These are phyloP conservation scores for Didymella segeticola DNA, from an alignment of 2,329 filamentous ascomycete genomes.

Conservation along the genomic window DNA sequence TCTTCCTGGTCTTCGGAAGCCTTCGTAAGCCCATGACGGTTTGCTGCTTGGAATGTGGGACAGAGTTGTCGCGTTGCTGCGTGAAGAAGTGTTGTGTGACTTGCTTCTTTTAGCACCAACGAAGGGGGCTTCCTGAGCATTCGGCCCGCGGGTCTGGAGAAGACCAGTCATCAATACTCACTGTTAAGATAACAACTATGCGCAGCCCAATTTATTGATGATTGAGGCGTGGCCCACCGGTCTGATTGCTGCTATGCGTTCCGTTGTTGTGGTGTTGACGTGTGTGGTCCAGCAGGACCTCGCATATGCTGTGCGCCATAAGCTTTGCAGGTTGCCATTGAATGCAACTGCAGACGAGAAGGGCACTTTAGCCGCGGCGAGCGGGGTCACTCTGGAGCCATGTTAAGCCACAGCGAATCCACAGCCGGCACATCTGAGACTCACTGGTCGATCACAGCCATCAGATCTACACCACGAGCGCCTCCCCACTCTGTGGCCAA, in stretches of 20 bases:
- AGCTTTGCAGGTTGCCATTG: constrained; percentile 11
- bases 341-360: constrained; percentile 19
- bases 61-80: constrained; percentile 15
- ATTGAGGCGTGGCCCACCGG: constrained; percentile 1
- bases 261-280: constrained; percentile 14
- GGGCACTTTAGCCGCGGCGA: constrained; percentile 6
- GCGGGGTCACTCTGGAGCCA: constrained; percentile 7
- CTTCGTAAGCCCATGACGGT: constrained; percentile 12
- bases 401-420: neutral
- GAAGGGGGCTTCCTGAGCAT: neutral
- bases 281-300: neutral
- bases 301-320: constrained; percentile 11
- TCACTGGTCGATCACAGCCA: constrained; percentile 23
- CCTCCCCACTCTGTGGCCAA: constrained; percentile 18
- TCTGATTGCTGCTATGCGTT: constrained; percentile 5
- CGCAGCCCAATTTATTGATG: constrained; percentile 12
- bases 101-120: constrained; percentile 8
- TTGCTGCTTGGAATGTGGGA: constrained; percentile 15
- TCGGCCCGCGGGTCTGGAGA: neutral
- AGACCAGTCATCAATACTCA: neutral
- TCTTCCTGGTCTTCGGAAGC: constrained; percentile 6
- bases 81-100: constrained; percentile 14
- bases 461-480: constrained; percentile 27
- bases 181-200: neutral
- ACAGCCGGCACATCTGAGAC: constrained; percentile 5